Base-by-base conservation (phyloP, 2,329 filamentous ascomycete genomes). In the Colletotrichum caudatum region DNA sequence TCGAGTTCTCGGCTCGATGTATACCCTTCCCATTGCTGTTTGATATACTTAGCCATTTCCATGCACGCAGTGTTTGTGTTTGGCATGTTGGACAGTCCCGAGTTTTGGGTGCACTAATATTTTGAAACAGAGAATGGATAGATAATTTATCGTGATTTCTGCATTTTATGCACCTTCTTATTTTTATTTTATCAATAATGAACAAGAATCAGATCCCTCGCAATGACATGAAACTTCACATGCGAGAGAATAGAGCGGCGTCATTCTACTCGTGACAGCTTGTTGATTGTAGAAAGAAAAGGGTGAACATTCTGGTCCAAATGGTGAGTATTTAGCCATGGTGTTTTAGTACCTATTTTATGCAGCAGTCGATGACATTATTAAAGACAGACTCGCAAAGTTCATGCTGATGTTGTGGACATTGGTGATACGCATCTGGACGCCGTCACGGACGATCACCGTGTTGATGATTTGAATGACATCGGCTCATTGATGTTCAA, bases 401-500 rank as follows among this genome's bases (percentile, higher is more conserved):
- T 51, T 68, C 41, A 58, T 57, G 59, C 64, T 65, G 20, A 73
- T 66, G 59, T 81, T 73, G 76, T 78, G 75, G 74, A 74, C 35
- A 35, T 70, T 29, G 18, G 79, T 76, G 9, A 80, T 77, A 11
- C 81, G 80, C 41, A 80, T 74, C 74, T 82, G 78, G 23, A 78
- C 78, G 54, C 77, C 81, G 60, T 82, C 81, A 2, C 76, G 72
- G 35, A 77, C 66, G 39, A 87, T 80, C 78, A 87, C 85, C 50
- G 81, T 77, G 63, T 83, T 76, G 64, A 87, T 84, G 7, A 81
- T 29, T 29, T 29, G n/a, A n/a, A 29, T 29, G 29, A 39, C 37
- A 11, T 12, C 11, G 37, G 11, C 37, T 39, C 37, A 39, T 39
- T 3, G 37, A 39, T 11, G 11, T 3, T 39, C 14, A 39, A 39